Conservation (phyloP, 1,284 basidiomycete species). For the Mycena citricolor region DNA sequence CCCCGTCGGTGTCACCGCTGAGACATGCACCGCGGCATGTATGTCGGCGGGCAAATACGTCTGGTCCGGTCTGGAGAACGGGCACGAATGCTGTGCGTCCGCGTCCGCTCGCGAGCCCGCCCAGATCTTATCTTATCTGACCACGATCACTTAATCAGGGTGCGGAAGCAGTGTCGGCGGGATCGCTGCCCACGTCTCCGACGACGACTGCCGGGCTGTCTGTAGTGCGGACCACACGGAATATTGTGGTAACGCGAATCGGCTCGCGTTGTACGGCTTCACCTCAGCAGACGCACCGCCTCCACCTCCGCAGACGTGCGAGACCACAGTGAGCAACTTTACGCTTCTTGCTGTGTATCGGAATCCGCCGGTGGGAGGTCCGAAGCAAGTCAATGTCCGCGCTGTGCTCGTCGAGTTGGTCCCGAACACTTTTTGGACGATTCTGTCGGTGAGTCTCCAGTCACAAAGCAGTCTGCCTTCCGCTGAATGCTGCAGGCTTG, state of each 20-base stretch:
- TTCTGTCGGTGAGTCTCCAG: conserved; percentile 36
- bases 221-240: conserved; percentile 36
- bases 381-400: conserved; percentile 31
- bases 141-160: no score
- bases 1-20: conserved; percentile 39
- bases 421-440: conserved; percentile 37
- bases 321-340: conserved; percentile 34
- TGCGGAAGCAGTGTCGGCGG: conserved; percentile 35
- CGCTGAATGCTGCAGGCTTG: conserved; percentile 33
- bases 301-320: conserved; percentile 28
- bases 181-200: conserved; percentile 35
- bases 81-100: conserved; percentile 41
- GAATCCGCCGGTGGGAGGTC: conserved; percentile 30
- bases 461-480: neutral
- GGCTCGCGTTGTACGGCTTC: conserved; percentile 37
- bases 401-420: conserved; percentile 39
- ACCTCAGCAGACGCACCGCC: conserved; percentile 25
- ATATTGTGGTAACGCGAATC: conserved; percentile 39
- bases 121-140: neutral
- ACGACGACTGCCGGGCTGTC: conserved; percentile 39
- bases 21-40: conserved; percentile 40
- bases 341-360: conserved; percentile 36
- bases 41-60: conserved; percentile 33
- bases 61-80: conserved; percentile 39
- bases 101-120: neutral